Conservation (phyloP, 1,284 basidiomycete genomes). For the Trametes sp. region DNA sequence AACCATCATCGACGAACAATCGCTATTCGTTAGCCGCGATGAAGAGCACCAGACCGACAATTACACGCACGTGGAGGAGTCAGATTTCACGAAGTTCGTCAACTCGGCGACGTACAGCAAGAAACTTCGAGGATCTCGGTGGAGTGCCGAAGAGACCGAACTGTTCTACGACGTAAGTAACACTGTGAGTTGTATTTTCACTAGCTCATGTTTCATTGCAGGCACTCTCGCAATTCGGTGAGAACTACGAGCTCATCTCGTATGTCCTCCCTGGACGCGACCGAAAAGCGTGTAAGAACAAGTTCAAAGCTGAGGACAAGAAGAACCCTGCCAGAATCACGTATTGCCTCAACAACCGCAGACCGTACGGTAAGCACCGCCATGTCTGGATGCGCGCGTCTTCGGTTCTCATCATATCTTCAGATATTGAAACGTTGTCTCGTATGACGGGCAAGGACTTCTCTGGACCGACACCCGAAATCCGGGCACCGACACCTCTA, state of each 20-base stretch:
- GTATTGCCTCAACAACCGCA: slow-evolving; percentile 68
- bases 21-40: slow-evolving; percentile 75
- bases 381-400: background rate
- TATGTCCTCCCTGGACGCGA: slow-evolving; percentile 86
- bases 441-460: slow-evolving; percentile 85
- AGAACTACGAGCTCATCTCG: slow-evolving; percentile 92
- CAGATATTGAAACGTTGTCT: slow-evolving; percentile 74
- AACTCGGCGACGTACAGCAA: slow-evolving; percentile 87
- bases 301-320: slow-evolving; percentile 90
- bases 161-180: slow-evolving; percentile 79
- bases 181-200: background rate
- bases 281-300: slow-evolving; percentile 88
- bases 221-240: slow-evolving; percentile 88
- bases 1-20: slow-evolving; percentile 83
- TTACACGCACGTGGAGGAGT: slow-evolving; percentile 85
- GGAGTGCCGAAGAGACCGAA: slow-evolving; percentile 88
- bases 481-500: slow-evolving; percentile 58
- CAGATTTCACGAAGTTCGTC: slow-evolving; percentile 82
- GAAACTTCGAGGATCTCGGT: slow-evolving; percentile 78
- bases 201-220: slow-evolving; percentile 40
- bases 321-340: slow-evolving; percentile 75
- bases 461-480: slow-evolving; percentile 78
- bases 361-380: slow-evolving; percentile 66
- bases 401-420: background rate
- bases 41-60: slow-evolving; percentile 68